phyloP scores from a whole-genome alignment of 768 basidiomycete species.

The Nidula microcarpa region DNA sequence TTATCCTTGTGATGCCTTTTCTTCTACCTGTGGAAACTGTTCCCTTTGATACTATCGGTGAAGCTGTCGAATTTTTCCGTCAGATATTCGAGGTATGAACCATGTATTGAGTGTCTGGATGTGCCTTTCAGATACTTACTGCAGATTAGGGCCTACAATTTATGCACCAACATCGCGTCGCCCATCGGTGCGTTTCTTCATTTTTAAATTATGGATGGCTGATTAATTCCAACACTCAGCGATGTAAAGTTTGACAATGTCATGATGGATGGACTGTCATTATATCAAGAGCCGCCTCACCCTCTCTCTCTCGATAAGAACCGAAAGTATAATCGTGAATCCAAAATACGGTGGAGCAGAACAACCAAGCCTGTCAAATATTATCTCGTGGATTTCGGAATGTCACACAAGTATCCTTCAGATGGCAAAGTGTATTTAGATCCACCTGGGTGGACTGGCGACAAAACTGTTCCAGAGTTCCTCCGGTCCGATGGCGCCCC shows the following conservation, averaged over 20 bases:
- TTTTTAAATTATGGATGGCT: neutral
- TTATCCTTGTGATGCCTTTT: slow-evolving; percentile 26
- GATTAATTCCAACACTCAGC: slow-evolving; percentile 8
- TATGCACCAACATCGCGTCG: slow-evolving; percentile 26
- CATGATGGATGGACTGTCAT: slow-evolving; percentile 17
- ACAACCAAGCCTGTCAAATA: slow-evolving; percentile 19
- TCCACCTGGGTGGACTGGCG: too few species aligned
- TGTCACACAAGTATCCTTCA: slow-evolving; percentile 18
- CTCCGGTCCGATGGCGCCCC: too few species aligned
- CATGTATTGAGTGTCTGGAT: neutral
- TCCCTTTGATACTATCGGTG: slow-evolving; percentile 24
- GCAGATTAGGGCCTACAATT: slow-evolving; percentile 23
- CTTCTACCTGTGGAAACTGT: slow-evolving; percentile 12
- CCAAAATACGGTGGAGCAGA: slow-evolving; percentile 7
- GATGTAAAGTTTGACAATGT: slow-evolving; percentile 25
- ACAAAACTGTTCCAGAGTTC: too few species aligned
- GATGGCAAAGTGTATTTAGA: too few species aligned
- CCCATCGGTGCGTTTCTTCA: slow-evolving; percentile 18
- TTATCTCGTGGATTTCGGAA: slow-evolving; percentile 26
- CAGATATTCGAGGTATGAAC: slow-evolving; percentile 20
- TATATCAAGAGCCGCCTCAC: slow-evolving; percentile 16
- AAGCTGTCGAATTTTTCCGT: slow-evolving; percentile 22
- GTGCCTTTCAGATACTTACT: neutral
- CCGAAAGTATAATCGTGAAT: slow-evolving; percentile 9
- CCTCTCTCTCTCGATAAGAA: slow-evolving; percentile 8